Conservation (phyloP, 495 filamentous ascomycete genomes). For the Aspergillus heteromorphus region DNA sequence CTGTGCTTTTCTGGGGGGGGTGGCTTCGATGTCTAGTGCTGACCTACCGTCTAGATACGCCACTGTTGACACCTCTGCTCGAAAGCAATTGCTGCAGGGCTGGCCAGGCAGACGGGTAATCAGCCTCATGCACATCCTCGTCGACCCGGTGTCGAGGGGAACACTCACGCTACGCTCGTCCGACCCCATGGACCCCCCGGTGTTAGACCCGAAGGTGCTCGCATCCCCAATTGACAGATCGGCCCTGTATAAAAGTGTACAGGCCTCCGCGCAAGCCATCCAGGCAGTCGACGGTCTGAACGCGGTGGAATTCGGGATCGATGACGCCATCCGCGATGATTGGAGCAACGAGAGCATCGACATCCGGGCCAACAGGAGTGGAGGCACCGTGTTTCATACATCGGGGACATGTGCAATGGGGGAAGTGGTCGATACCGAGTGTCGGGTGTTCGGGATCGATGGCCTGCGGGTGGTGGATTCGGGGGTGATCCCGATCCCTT, state of each 20-base stretch:
- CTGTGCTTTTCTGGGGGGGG: no score
- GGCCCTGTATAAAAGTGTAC: neutral
- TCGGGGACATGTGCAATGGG: constrained; percentile 25
- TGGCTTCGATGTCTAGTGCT: neutral
- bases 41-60: neutral
- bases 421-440: constrained; percentile 25
- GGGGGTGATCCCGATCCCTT: constrained; percentile 26
- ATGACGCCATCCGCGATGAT: neutral
- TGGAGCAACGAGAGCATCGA: neutral
- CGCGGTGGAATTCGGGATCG: neutral
- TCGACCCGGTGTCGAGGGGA: neutral
- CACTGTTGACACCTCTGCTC: neutral
- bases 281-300: neutral
- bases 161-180: neutral
- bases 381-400: neutral
- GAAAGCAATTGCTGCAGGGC: neutral
- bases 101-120: neutral
- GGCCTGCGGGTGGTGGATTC: constrained; percentile 27
- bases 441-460: constrained; percentile 25
- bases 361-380: neutral
- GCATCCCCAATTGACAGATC: neutral
- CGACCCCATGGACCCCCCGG: neutral
- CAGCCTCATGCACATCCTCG: neutral
- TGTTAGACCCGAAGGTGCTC: neutral
- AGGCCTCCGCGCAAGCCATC: neutral